Percentiles rank a stretch among this genome's conserved stretches.
Conservation (phyloP, 2,329 filamentous ascomycete genomes). For the Colletotrichum nymphaeae region DNA sequence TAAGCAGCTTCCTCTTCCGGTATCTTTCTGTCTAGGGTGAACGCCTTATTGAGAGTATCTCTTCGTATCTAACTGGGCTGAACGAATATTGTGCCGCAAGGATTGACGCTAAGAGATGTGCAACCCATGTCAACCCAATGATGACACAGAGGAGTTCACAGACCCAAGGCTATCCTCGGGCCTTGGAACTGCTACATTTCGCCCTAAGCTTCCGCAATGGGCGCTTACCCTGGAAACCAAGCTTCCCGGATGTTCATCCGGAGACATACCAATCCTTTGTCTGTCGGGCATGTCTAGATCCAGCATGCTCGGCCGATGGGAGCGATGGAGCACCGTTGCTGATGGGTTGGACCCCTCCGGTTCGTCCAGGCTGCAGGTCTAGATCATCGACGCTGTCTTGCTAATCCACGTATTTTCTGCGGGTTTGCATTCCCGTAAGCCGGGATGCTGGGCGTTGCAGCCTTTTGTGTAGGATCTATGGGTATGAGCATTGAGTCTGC, state of each 20-base stretch:
- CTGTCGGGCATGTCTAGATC: neutral
- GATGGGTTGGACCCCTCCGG: neutral
- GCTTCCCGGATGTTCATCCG: neutral
- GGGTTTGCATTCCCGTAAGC: neutral
- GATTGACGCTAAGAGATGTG: slow-evolving; percentile 16
- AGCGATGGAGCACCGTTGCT: neutral
- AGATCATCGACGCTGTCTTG: neutral
- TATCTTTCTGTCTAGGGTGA: neutral
- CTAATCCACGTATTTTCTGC: no score
- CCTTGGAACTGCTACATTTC: neutral
- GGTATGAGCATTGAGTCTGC: neutral
- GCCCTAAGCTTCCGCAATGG: neutral
- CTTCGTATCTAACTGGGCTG: neutral
- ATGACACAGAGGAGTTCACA: neutral
- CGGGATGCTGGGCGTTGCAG: neutral
- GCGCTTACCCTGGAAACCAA: neutral
- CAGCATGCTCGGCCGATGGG: neutral
- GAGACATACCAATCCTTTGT: neutral
- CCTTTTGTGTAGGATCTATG: neutral
- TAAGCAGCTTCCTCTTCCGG: slow-evolving; percentile 13
- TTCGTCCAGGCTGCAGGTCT: neutral
- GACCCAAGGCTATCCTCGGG: neutral
- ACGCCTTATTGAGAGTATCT: neutral
- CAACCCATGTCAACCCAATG: neutral
- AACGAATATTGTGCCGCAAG: neutral